Percentiles rank a stretch among this genome's conserved stretches.
Evolutionary conservation across 2,329 filamentous ascomycete species (phyloP).

Genomic region (Cordyceps farinosa): DNA sequence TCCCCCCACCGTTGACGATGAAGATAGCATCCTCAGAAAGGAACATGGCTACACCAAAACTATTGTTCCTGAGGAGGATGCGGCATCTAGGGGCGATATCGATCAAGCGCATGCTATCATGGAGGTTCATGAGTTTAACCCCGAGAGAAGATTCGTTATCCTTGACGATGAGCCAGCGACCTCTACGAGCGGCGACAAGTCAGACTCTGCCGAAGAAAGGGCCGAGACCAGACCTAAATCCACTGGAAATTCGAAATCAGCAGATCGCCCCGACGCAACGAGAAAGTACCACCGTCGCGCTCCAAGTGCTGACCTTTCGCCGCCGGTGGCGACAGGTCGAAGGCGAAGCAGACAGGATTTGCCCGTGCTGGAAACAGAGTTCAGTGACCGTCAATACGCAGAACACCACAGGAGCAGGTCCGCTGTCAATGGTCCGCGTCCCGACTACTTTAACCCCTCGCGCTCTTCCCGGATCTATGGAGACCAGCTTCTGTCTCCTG

Average conservation of each 20-base stretch:
- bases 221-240: conserved; percentile 16
- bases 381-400: conserved; percentile 26
- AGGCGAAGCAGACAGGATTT: conserved; percentile 38
- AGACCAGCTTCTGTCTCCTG: conserved; percentile 39
- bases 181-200: conserved; percentile 13
- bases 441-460: conserved; percentile 31
- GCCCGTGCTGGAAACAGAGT: conserved; percentile 43
- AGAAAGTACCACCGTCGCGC: not conserved
- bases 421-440: conserved; percentile 29
- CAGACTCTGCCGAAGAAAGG: conserved; percentile 31
- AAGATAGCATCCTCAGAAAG: conserved; percentile 56
- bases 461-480: conserved; percentile 28
- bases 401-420: conserved; percentile 37
- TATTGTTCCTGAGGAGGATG: conserved; percentile 47
- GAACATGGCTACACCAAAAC: conserved; percentile 47
- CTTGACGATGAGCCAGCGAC: conserved; percentile 35
- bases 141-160: conserved; percentile 64
- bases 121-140: conserved; percentile 56
- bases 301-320: conserved; percentile 21
- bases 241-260: conserved; percentile 1
- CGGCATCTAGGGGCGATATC: conserved; percentile 57
- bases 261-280: not conserved
- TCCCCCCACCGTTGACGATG: conserved; percentile 66
- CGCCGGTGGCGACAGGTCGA: conserved; percentile 22
- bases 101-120: conserved; percentile 67